Evolutionary conservation across 1,284 basidiomycete genomes (phyloP), one percentile per base, ranked within the genome.

Genomic region (Bondarzewia mesenterica): DNA sequence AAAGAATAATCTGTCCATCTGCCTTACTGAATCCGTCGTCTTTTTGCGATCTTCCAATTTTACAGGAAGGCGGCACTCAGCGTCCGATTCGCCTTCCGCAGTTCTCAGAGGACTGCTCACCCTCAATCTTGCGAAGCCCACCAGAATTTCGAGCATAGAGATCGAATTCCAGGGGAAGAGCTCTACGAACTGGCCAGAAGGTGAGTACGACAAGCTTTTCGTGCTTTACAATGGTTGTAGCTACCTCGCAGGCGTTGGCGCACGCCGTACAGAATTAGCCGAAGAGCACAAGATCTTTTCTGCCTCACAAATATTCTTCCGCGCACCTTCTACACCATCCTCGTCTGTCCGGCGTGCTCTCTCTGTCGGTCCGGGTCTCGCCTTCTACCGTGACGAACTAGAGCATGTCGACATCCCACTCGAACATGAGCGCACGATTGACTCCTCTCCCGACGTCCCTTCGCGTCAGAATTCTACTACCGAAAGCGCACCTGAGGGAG

Each of bases 51-150:
- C 38, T 4, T 40, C 23, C 16, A 47, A 51, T 18, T 22, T 51
- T 7, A 41, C 49, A 10, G 25, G 47, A 18, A 40, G 37, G 3
- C 42, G 26, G 2, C 26, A 35, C 6, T 12, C 32, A 15, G 18
- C 29, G 16, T 32, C 12, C 8, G 50, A 54, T 55, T 70, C 74
- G 1, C 77, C 80, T 5, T 84, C 89, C 2, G 85, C 92, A 6
- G 75, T 94, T 64, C 73, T 99, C 26, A 77, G 95, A 36, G 95
- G 93, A n/a, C 71, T 97, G 10, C 74, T 98, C 50, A 85, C 83
- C 1, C 71, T 99, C 40, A 79, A 81, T 10, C 73, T 97, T 25
- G 71, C 73, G 42, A 95, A 94, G 62, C 82, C 93, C 0, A 93
- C 84, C 36, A 83, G 86, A 62, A 85, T 99, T 58, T 85, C 86